Base-by-base conservation (phyloP, 345 rosid species). In the Gossypium turneri region DNA sequence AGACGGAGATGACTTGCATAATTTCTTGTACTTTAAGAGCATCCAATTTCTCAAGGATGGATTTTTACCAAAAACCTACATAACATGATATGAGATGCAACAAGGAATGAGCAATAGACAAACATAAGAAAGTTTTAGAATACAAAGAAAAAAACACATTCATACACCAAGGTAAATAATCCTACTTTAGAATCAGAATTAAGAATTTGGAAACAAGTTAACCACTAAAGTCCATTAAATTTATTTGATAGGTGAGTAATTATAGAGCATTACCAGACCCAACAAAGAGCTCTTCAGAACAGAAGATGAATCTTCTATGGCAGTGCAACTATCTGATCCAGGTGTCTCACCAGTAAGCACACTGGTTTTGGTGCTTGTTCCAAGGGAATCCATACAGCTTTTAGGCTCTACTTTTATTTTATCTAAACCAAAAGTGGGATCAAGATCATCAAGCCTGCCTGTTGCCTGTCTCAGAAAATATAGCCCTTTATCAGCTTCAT, bases 21-120 rank as follows among this genome's bases (percentile, higher is more conserved):
- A 68, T 75, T 84, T 91, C 84, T 88, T 87, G 80, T 82, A 91
- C 81, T 86, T 89, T 66, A 80, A 70, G 80, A 83, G 79, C 76
- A 90, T 81, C 98, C 96, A 91, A 76, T 78, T 89, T 81, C 88
- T 78, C 82, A 91, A 67, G 59, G 92, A 89, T 66, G 85, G 81
- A 70, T 80, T 82, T 77, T 80, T 90, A 66, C 74, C 78, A 82
- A 95, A 82, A 76, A 87, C 90, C 99, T 95, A 87, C 83, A 85
- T 24, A 72, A 65, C 76, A 73, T 19, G 72, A 65, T 45, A 67
- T 57, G 12, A 43, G 25, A 67, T 27, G 79, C 68, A 44, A 78
- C 73, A 59, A 79, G 57, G 43, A 50, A 75, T 64, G 64, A 73
- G 73, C 70, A 70, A 52, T n/a, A 61, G 53, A 76, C 64, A 51